Base-by-base conservation (phyloP, 768 basidiomycete species). In the Rhodocollybia butyracea region DNA sequence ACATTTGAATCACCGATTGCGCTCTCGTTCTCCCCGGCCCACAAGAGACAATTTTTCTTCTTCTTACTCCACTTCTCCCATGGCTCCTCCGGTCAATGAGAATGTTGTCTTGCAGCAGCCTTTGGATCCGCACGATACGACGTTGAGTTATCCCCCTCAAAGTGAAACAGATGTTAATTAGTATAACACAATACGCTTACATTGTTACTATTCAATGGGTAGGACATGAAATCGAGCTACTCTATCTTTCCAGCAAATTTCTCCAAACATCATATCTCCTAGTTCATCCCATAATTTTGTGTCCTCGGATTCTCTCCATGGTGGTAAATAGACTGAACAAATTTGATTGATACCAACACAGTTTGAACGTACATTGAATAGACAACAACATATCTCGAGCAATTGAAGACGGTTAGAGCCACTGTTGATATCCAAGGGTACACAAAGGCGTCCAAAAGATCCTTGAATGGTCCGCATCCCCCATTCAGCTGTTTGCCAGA, bases 401-500 rank as follows among this genome's bases (percentile, higher is more conserved):
- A 81, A 63, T 41, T 73, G 59, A 8, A 22, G 47, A 2, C 71
- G 58, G 1, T 27, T 19, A 3, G 62, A 36, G 2, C 42, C 48
- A 54, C 76, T 32, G 36, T 68, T 59, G 24, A 77, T 71, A 13
- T 65, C 57, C 1, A 81, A 60, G 1, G 73, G 80, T 1, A 83
- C 47, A 3, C 70, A 63, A 10, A 83, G 67, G 1, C 70, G 62
- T 4, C 79, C 75, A 67, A 79, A 82, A 1, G 73, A 73, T 7
- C 76, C 76, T 57, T 79, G 78, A 6, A 82, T 46, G 5, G 63
- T 56, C 1, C 66, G 66, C 69, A 75, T 80, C 0, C 79, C 79
- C 81, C 78, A 83, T 59, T 83, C 77, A 11, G 77, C 77, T 1
- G 78, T 74, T 60, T 83, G 79, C 21, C 64, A 57, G 48, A 58